These are phyloP conservation scores for Geranium brycei DNA, from an alignment of 345 rosid species.

Conservation along the genomic window DNA sequence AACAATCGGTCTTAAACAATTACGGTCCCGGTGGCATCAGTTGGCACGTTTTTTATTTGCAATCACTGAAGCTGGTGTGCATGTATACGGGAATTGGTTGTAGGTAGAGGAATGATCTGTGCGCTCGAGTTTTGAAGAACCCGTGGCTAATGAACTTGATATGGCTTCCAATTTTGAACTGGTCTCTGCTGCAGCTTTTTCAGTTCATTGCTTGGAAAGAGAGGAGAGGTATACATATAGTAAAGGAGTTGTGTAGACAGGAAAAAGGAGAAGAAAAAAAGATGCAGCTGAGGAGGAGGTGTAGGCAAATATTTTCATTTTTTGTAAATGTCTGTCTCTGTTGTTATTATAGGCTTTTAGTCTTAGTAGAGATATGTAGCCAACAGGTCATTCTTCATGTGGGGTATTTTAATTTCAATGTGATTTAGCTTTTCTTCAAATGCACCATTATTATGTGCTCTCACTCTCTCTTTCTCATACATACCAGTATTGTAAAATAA, in stretches of 20 bases:
- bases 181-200: conserved; percentile 13
- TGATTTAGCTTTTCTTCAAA: not conserved
- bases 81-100: conserved; percentile 14
- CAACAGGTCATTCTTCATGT: not conserved
- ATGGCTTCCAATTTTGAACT: conserved; percentile 20
- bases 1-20: not conserved
- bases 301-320: conserved; percentile 25
- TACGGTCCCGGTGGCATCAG: conserved; percentile 10
- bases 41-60: not conserved
- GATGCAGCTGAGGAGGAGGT: conserved; percentile 13
- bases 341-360: not conserved
- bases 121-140: conserved; percentile 13
- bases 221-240: conserved; percentile 16
- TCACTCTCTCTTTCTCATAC: conserved; percentile 2
- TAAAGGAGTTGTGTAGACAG: conserved; percentile 18
- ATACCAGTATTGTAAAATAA: too few species aligned
- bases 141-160: conserved; percentile 3
- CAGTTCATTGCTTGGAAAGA: conserved; percentile 11
- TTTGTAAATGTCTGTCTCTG: conserved; percentile 14
- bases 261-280: not conserved
- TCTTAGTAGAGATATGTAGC: not conserved
- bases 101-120: not conserved
- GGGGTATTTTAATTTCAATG: conserved; percentile 1
- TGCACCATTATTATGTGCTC: not conserved
- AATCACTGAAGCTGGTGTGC: not conserved